phyloP scores from a whole-genome alignment of 2,329 filamentous ascomycete genomes.

The Didymella arachidicola region DNA sequence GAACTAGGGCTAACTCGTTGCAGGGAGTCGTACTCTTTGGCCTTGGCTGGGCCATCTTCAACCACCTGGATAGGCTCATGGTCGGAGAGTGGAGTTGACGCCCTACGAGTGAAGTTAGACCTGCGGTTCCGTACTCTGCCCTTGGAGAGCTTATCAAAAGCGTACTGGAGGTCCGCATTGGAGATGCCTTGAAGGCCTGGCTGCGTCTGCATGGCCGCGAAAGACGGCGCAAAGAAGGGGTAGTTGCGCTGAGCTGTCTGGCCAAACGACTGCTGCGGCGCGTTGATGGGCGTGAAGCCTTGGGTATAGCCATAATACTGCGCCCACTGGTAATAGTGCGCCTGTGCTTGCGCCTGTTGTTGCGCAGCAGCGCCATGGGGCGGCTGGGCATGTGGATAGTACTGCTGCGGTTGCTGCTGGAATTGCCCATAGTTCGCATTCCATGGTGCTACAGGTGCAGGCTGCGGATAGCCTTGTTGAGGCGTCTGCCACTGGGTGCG shows the following conservation, averaged over 20 bases:
- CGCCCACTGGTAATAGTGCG: conserved; percentile 34
- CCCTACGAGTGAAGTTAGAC: conserved; percentile 28
- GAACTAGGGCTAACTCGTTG: conserved; percentile 18
- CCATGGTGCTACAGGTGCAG: conserved; percentile 14
- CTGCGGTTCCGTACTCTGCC: conserved; percentile 22
- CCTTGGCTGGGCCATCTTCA: conserved; percentile 20
- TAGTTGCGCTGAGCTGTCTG: conserved; percentile 23
- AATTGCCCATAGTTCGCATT: conserved; percentile 16
- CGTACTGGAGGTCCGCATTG: conserved; percentile 33
- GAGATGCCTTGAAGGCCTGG: conserved; percentile 20
- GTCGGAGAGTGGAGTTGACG: conserved; percentile 25
- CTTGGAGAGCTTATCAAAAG: conserved; percentile 27
- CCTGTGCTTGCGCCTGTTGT: conserved; percentile 28
- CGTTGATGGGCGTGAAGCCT: conserved; percentile 20
- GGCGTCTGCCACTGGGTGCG: conserved; percentile 17
- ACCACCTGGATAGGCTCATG: conserved; percentile 5
- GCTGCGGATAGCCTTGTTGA: conserved; percentile 13
- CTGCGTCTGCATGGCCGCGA: conserved; percentile 25
- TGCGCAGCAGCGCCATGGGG: conserved; percentile 24
- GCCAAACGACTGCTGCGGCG: conserved; percentile 19
- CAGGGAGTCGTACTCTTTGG: conserved; percentile 31
- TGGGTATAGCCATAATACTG: conserved; percentile 22
- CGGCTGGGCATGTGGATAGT: conserved; percentile 18
- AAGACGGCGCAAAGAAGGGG: conserved; percentile 24
- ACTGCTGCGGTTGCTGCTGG: conserved; percentile 22